Conservation (phyloP, 805 yeast species). For the Danielia reshetovae region DNA sequence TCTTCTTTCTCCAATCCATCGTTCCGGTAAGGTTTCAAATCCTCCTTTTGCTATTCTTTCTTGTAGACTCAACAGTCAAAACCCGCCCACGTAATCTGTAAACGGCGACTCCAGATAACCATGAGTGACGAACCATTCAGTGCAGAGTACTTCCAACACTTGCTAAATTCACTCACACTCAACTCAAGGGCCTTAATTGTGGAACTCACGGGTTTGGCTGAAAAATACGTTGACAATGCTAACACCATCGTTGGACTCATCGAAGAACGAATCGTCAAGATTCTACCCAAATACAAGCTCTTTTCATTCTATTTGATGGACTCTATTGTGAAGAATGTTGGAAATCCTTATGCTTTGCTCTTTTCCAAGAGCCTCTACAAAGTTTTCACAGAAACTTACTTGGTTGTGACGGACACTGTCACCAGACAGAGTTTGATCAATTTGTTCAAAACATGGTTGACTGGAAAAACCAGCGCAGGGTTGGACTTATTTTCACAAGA, state of each 20-base stretch:
- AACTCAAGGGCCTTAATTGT: conserved; percentile 36
- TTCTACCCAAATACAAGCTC: conserved; percentile 35
- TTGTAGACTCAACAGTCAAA: conserved; percentile 11
- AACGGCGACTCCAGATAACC: conserved; percentile 1
- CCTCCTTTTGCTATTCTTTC: not conserved
- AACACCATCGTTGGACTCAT: conserved; percentile 29
- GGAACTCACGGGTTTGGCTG: conserved; percentile 38
- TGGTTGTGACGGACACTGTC: conserved; percentile 35
- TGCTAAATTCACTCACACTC: conserved; percentile 31
- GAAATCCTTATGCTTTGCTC: conserved; percentile 39
- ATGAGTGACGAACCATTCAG: conserved; percentile 22
- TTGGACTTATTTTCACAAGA: conserved; percentile 30
- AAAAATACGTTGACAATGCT: conserved; percentile 28
- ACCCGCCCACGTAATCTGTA: conserved; percentile 7
- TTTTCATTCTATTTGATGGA: conserved; percentile 37
- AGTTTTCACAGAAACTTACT: conserved; percentile 36
- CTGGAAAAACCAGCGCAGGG: conserved; percentile 32
- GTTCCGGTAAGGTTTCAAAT: not conserved
- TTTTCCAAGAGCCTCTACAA: conserved; percentile 32
- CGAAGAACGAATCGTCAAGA: conserved; percentile 33
- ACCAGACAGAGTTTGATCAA: conserved; percentile 38
- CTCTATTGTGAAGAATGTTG: conserved; percentile 40
- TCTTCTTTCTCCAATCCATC: not conserved
- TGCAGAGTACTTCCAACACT: conserved; percentile 27
- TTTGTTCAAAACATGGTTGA: conserved; percentile 39